A percentile compares a stretch with the other conserved stretches of the same genome.
phyloP scores from a whole-genome alignment of 257 asterid species.

The Verbascum thapsus region DNA sequence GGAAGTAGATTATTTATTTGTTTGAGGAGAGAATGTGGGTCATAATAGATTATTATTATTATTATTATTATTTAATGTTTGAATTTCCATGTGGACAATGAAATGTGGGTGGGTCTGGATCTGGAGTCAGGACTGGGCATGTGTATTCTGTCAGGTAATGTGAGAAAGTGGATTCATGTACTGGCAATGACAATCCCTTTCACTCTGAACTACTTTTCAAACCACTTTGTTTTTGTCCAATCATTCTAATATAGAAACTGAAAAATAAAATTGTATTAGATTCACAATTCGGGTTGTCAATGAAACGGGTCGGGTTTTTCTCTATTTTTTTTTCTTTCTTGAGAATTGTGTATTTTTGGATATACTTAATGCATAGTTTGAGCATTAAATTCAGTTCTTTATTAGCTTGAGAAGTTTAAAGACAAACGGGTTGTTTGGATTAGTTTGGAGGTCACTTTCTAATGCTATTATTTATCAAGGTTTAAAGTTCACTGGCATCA shows the following conservation, averaged over 20 bases:
- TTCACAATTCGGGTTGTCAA: neutral
- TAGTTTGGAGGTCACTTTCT: slow-evolving; percentile 26
- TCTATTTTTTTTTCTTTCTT: no score
- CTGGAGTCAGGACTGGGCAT: no score
- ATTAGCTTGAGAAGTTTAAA: no score
- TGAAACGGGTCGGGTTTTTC: no score
- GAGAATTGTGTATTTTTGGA: no score
- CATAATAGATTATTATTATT: slow-evolving; percentile 67
- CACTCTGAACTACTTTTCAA: slow-evolving; percentile 39
- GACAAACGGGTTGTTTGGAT: no score
- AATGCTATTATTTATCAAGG: slow-evolving; percentile 4
- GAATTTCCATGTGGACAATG: slow-evolving; percentile 61
- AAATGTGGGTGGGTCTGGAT: slow-evolving; percentile 60
- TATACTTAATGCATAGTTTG: no score
- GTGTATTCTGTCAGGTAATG: slow-evolving; percentile 81
- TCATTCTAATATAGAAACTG: slow-evolving; percentile 33
- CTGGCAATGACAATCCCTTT: slow-evolving; percentile 49
- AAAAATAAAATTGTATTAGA: neutral
- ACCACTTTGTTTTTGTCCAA: slow-evolving; percentile 28
- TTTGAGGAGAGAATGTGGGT: slow-evolving; percentile 45
- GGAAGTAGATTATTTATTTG: slow-evolving; percentile 24
- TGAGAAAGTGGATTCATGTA: slow-evolving; percentile 54
- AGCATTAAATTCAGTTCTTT: no score
- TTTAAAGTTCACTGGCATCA: slow-evolving; percentile 25
- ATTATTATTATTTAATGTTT: slow-evolving; percentile 38